These are phyloP conservation scores for Clarireedia homoeocarpa DNA, from an alignment of 2,329 filamentous ascomycete genomes.

Conservation along the genomic window DNA sequence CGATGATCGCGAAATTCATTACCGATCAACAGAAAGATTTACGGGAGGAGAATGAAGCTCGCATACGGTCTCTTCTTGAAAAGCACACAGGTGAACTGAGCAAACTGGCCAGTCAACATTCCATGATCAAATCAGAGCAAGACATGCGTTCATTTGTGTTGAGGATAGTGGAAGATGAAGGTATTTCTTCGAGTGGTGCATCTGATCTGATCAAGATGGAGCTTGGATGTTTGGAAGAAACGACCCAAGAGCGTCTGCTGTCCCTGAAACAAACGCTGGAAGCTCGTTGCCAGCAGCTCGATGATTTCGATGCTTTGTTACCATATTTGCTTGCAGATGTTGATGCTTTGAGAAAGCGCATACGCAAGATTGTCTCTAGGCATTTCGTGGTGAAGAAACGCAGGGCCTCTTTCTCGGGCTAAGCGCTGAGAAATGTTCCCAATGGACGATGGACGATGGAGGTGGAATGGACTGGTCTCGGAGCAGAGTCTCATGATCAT, in stretches of 20 bases:
- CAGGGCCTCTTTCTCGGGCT: not conserved
- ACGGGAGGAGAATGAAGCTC: not conserved
- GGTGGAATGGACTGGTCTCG: no score
- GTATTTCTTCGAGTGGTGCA: not conserved
- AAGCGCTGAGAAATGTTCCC: no score
- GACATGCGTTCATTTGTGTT: not conserved
- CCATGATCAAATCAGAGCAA: not conserved
- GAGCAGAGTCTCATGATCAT: no score
- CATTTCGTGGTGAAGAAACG: not conserved
- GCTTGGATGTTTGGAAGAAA: conserved; percentile 1
- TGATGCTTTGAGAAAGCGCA: not conserved
- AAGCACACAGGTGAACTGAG: not conserved
- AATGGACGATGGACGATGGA: no score
- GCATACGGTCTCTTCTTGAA: not conserved
- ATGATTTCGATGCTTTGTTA: not conserved
- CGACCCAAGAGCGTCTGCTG: not conserved
- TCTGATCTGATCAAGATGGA: not conserved
- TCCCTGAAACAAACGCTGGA: not conserved
- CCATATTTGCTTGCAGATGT: not conserved
- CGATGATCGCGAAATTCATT: not conserved
- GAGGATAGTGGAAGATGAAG: not conserved
- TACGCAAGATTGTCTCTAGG: not conserved
- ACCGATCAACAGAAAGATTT: not conserved
- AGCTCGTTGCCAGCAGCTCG: not conserved
- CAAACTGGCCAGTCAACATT: not conserved